Conservation (phyloP, 768 basidiomycete species). For the Auricularia sp. region DNA sequence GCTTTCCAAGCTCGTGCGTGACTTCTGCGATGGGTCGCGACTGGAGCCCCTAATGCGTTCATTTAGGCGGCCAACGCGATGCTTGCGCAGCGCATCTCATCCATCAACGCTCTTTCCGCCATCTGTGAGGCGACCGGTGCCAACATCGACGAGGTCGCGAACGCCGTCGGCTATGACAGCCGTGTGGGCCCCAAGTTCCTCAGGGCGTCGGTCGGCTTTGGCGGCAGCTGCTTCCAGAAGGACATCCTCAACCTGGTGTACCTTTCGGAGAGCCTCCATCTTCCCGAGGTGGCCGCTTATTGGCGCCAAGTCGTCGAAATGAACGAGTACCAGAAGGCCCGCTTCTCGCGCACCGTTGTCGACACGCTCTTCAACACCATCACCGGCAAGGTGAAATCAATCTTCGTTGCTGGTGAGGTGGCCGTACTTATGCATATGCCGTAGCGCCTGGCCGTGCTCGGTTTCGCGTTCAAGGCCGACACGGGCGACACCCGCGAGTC, state of each 20-base stretch:
- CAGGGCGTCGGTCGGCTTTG: constrained; percentile 91
- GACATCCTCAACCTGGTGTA: constrained; percentile 99
- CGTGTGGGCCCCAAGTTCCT: constrained; percentile 94
- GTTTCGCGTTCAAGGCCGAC: constrained; percentile 99
- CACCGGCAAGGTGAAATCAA: constrained; percentile 68
- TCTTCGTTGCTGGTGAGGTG: background rate
- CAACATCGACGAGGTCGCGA: constrained; percentile 94
- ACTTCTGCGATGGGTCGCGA: constrained; percentile 7
- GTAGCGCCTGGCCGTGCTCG: constrained; percentile 88
- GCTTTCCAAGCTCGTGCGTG: constrained; percentile 67
- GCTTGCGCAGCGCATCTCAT: constrained; percentile 98
- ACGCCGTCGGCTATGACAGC: constrained; percentile 86
- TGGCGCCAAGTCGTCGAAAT: constrained; percentile 96
- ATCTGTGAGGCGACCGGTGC: constrained; percentile 99
- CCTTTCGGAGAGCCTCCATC: constrained; percentile 85
- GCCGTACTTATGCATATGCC: background rate
- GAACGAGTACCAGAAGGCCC: constrained; percentile 96
- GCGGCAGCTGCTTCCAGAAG: constrained; percentile 99
- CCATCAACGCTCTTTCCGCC: constrained; percentile 93
- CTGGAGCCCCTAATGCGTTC: background rate
- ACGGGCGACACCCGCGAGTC: constrained; percentile 99
- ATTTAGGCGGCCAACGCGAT: constrained; percentile 84
- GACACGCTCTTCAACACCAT: constrained; percentile 98
- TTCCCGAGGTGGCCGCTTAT: constrained; percentile 95
- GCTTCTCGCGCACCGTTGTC: constrained; percentile 93